Base-by-base conservation (phyloP, 1,139 yeast genomes). In the Scheffersomyces insectosa region DNA sequence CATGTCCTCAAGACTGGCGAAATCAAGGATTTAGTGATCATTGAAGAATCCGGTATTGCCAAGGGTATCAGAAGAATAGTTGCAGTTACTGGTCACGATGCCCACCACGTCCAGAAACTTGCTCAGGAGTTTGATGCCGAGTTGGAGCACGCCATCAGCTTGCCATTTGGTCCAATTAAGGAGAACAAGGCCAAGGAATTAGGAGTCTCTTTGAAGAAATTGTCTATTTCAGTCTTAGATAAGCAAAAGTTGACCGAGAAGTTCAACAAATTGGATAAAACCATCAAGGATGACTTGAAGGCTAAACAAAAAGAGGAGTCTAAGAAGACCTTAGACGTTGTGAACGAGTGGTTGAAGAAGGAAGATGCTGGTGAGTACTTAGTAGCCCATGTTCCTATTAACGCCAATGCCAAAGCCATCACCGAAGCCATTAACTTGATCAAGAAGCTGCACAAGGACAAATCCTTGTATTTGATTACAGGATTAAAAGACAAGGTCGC, bases 21-120 rank as follows among this genome's bases (percentile, higher is more conserved):
- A 51, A 95, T 93, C 64, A 90, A 90, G 67, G 93, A 88, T 56
- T 81, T 93, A 53, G 88, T 93, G 36, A 79, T 93, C 44, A 75
- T 85, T 52, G 99, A 93, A 75, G 99, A 93, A 70, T 82, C 90
- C 50, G 99, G 99, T 70, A 93, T 93, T 66, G 98, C 99, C 49
- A 93, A 93, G 75, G 99, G 99, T 68, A 89, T 88, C 50, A 83
- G 99, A 72, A 89, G 99, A 78, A 87, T 93, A 63, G 97, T 93
- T 47, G 98, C 97, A 20, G 97, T 91, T 42, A 88, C 97, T 30
- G 98, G 98, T 39, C 75, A 80, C 44, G 95, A 84, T 57, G 99
- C 99, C 14, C 84, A 82, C 57, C 89, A 83, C 57, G 97, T 90
- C 40, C 97, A 91, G 75, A 79, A 88, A 63, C 62, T 85, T 51